These are phyloP conservation scores for Isabelozyma rhagii DNA, from an alignment of 805 yeast species.

Conservation along the genomic window DNA sequence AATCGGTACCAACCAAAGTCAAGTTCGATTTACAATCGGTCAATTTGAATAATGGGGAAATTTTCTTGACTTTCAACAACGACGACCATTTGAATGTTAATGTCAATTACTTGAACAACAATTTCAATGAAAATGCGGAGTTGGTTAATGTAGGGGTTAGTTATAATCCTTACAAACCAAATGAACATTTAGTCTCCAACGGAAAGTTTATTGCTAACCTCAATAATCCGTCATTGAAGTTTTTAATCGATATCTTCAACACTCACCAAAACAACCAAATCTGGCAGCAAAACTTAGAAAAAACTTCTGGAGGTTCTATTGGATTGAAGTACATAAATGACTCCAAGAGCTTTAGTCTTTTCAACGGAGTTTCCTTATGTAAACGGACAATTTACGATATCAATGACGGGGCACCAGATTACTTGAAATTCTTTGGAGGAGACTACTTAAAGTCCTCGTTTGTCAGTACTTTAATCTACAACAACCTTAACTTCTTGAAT, in stretches of 20 bases:
- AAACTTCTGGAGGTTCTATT: constrained; percentile 47
- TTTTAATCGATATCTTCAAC: constrained; percentile 29
- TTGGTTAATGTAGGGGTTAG: constrained; percentile 46
- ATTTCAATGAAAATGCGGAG: constrained; percentile 50
- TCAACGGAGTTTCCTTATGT: constrained; percentile 57
- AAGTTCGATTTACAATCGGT: constrained; percentile 36
- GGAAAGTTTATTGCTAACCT: constrained; percentile 41
- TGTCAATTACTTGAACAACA: constrained; percentile 39
- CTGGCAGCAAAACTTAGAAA: constrained; percentile 55
- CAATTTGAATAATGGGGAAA: constrained; percentile 34
- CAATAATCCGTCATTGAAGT: constrained; percentile 45
- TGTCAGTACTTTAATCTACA: constrained; percentile 21
- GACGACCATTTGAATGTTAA: constrained; percentile 36
- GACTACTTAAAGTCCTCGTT: constrained; percentile 35
- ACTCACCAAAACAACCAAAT: constrained; percentile 43
- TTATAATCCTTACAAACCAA: constrained; percentile 51
- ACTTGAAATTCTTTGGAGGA: constrained; percentile 26
- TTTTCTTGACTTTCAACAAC: constrained; percentile 32
- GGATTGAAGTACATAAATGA: constrained; percentile 42
- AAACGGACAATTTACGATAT: constrained; percentile 55
- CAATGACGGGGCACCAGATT: constrained; percentile 51
- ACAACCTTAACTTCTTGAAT: constrained; percentile 18
- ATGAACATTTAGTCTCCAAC: constrained; percentile 46
- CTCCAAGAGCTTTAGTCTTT: constrained; percentile 19
- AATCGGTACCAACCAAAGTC: constrained; percentile 45